Evolutionary conservation across 2,329 filamentous ascomycete genomes (phyloP).

Genomic region (Pestalotiopsis fici): DNA sequence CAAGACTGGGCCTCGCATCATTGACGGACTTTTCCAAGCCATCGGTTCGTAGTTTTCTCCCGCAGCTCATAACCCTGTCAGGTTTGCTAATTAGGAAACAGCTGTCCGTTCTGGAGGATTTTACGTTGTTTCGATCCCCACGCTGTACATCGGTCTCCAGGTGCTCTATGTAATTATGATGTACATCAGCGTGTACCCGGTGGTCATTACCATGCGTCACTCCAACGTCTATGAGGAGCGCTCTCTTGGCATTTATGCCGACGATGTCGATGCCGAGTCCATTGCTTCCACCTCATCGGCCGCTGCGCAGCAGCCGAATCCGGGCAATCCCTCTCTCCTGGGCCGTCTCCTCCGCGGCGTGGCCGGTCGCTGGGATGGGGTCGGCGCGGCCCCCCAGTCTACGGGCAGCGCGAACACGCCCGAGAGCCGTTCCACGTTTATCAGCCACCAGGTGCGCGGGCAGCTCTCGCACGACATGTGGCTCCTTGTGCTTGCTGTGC

Average conservation of each 20-base stretch:
- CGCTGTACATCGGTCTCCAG: conserved; percentile 56
- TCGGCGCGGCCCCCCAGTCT: conserved; percentile 34
- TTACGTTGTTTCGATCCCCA: conserved; percentile 51
- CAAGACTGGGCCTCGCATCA: conserved; percentile 43
- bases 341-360: conserved; percentile 36
- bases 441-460: conserved; percentile 59
- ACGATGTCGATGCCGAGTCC: conserved; percentile 26
- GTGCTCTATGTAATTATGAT: conserved; percentile 66
- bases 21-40: conserved; percentile 55
- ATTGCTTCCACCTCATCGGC: not conserved
- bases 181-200: conserved; percentile 66
- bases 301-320: not conserved
- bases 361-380: conserved; percentile 37
- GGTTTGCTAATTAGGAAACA: conserved; percentile 13
- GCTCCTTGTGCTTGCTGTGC: conserved; percentile 62
- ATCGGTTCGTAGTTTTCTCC: conserved; percentile 28
- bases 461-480: conserved; percentile 69
- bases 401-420: conserved; percentile 13
- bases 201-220: conserved; percentile 65
- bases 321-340: conserved; percentile 24
- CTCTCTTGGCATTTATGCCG: conserved; percentile 60
- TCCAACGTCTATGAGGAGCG: conserved; percentile 74
- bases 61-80: conserved; percentile 11
- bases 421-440: conserved; percentile 45
- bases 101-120: conserved; percentile 55